phyloP scores from a whole-genome alignment of 164 flowering plant genomes.

The Nymphaea colorata region DNA sequence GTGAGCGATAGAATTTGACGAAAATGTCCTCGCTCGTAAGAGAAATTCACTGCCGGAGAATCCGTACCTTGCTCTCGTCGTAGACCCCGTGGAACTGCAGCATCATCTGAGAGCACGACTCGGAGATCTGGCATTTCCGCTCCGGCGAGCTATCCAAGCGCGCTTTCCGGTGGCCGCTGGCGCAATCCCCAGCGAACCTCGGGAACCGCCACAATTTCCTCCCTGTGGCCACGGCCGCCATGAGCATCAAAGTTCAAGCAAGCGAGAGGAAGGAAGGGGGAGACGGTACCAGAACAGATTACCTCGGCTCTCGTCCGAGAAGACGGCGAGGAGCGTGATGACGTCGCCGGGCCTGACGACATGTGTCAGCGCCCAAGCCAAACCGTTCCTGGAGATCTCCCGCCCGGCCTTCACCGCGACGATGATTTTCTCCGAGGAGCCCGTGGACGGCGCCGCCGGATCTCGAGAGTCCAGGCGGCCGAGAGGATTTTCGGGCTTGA shows the following conservation, averaged over 20 bases:
- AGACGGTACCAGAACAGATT: not conserved
- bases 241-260: not conserved
- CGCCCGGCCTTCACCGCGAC: slow-evolving; percentile 78
- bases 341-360: slow-evolving; percentile 61
- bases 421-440: slow-evolving; percentile 24
- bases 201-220: slow-evolving; percentile 38
- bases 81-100: slow-evolving; percentile 39
- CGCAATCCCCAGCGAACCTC: slow-evolving; percentile 34
- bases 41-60: not conserved
- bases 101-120: slow-evolving; percentile 75
- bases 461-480: not conserved
- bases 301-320: slow-evolving; percentile 32
- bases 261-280: not conserved
- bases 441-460: not conserved
- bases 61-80: slow-evolving; percentile 46
- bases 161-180: slow-evolving; percentile 19
- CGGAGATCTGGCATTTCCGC: slow-evolving; percentile 56
- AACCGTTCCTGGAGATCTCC: slow-evolving; percentile 50
- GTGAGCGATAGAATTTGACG: not conserved
- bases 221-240: not conserved
- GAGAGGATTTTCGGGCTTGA: not conserved
- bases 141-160: slow-evolving; percentile 26
- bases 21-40: not conserved
- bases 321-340: slow-evolving; percentile 55
- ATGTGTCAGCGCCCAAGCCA: slow-evolving; percentile 86